These are phyloP conservation scores for Curvularia hawaiiensis DNA, from an alignment of 2,329 filamentous ascomycete genomes.

Conservation along the genomic window DNA sequence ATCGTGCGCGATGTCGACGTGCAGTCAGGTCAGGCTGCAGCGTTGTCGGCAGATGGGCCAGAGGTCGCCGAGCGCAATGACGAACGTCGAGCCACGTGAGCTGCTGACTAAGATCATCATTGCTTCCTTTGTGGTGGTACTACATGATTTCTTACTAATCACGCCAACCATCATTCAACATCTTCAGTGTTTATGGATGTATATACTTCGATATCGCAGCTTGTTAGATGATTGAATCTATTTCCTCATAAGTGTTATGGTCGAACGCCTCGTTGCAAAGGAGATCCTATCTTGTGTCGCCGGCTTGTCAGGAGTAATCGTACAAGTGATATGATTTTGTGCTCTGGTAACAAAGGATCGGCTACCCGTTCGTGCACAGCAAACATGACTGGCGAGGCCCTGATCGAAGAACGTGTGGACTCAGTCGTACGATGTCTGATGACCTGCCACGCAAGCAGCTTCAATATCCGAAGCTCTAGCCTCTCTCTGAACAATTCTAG, in stretches of 20 bases:
- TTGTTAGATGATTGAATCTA: background rate
- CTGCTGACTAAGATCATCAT: constrained; percentile 15
- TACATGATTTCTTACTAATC: background rate
- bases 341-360: background rate
- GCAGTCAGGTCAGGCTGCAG: constrained; percentile 10
- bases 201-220: background rate
- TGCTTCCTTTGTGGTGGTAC: background rate
- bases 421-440: background rate
- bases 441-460: background rate
- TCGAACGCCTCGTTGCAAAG: background rate
- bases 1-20: constrained; percentile 7
- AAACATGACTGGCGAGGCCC: background rate
- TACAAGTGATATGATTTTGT: background rate
- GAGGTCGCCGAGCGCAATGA: constrained; percentile 22
- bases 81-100: constrained; percentile 21
- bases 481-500: background rate
- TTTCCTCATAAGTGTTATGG: background rate
- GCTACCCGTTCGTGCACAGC: background rate
- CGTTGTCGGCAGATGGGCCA: constrained; percentile 23
- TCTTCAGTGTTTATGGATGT: background rate
- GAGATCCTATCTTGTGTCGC: background rate
- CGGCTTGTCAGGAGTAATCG: background rate
- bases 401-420: background rate
- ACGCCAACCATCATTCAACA: background rate
- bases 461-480: background rate